Conservation (phyloP, 2,329 filamentous ascomycete genomes). For the Colletotrichum sp. region DNA sequence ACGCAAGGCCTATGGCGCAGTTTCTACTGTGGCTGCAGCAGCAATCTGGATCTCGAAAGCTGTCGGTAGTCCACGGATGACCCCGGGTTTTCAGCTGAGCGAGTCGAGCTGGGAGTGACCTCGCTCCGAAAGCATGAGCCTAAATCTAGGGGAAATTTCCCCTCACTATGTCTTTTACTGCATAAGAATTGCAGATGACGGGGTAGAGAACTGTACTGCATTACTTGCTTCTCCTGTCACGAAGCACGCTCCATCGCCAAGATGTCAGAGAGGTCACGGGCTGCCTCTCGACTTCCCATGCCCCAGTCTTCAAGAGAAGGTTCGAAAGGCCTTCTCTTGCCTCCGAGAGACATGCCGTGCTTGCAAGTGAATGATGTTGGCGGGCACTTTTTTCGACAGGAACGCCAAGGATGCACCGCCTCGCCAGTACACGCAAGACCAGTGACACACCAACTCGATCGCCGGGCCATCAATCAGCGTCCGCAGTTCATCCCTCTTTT, state of each 20-base stretch:
- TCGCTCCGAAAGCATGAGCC: not conserved
- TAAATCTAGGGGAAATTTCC: not conserved
- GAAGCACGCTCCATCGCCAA: not conserved
- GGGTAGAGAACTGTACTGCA: not conserved
- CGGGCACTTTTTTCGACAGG: not conserved
- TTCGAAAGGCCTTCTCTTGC: not conserved
- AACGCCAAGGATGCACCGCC: constrained; percentile 20
- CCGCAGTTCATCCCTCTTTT: constrained; percentile 12
- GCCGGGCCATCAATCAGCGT: not conserved
- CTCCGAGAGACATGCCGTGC: not conserved
- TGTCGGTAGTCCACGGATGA: not conserved
- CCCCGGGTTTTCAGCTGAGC: not conserved
- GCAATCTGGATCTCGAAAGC: not conserved
- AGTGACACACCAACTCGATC: not conserved
- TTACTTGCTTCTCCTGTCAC: not conserved
- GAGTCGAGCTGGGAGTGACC: not conserved
- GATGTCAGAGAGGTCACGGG: constrained; percentile 1
- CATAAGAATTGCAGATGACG: not conserved
- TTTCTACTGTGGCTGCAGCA: not conserved
- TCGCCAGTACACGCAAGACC: constrained; percentile 14
- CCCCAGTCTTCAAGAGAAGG: not conserved
- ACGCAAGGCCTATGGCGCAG: not conserved
- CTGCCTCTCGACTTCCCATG: not conserved
- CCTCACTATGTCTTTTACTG: not conserved
- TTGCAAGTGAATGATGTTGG: not conserved